Conservation (phyloP, 805 yeast genomes). For the Ogataea saltuana region DNA sequence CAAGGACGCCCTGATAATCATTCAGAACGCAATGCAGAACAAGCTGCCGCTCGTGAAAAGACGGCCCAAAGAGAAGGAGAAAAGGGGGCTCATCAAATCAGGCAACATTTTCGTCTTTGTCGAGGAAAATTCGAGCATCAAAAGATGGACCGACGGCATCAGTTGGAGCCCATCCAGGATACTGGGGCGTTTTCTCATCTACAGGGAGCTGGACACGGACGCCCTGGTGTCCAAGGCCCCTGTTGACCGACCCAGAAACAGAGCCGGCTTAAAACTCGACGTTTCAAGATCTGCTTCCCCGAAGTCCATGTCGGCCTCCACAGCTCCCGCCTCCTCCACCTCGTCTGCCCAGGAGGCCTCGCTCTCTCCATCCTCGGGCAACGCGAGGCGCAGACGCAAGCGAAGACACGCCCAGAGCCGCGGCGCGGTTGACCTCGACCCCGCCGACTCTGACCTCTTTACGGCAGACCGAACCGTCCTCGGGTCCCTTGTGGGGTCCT, state of each 20-base stretch:
- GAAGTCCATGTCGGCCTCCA: too few relatives aligned
- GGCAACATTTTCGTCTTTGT: slow-evolving; percentile 85
- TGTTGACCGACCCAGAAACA: slow-evolving; percentile 20
- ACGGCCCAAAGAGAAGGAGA: slow-evolving; percentile 80
- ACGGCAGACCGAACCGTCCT: slow-evolving; percentile 41
- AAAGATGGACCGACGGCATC: slow-evolving; percentile 96
- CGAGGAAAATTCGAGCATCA: slow-evolving; percentile 79
- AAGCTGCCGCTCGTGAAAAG: slow-evolving; percentile 63
- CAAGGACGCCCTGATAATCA: slow-evolving; percentile 75
- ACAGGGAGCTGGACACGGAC: slow-evolving; percentile 62
- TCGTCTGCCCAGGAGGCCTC: not conserved
- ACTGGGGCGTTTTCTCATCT: slow-evolving; percentile 79
- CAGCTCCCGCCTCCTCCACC: not conserved
- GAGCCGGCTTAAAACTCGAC: not conserved
- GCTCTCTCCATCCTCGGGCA: not conserved
- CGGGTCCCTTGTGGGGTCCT: slow-evolving; percentile 59
- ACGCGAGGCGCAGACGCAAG: slow-evolving; percentile 8
- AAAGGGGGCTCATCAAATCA: slow-evolving; percentile 61
- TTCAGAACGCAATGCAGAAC: slow-evolving; percentile 75
- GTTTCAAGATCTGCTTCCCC: not conserved
- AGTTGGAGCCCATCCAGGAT: slow-evolving; percentile 93
- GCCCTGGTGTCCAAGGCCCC: slow-evolving; percentile 36
- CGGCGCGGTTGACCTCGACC: too few relatives aligned
- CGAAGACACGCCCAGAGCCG: not conserved
- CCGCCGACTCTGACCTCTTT: not conserved